Percentiles rank a stretch among this genome's conserved stretches.
phyloP scores from a whole-genome alignment of 164 flowering plant genomes.

The Nymphaea thermarum region DNA sequence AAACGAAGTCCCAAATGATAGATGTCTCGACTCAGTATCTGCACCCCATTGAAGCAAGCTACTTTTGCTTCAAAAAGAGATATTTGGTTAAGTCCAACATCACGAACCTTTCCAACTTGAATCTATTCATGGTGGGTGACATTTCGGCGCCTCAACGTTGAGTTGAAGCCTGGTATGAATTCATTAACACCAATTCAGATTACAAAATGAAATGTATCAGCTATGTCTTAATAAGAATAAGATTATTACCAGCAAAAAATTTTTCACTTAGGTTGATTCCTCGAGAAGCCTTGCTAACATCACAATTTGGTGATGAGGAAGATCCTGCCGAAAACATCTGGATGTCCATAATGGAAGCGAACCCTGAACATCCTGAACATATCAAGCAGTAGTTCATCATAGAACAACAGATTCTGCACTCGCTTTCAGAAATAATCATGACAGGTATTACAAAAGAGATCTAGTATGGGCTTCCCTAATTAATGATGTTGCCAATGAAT shows the following conservation, averaged over 20 bases:
- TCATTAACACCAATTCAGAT: no score
- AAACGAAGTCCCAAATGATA: slow-evolving; percentile 92
- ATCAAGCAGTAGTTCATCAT: background rate
- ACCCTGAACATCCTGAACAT: slow-evolving; percentile 42
- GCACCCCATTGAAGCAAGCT: slow-evolving; percentile 98
- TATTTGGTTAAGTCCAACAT: slow-evolving; percentile 98
- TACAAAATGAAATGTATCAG: no score
- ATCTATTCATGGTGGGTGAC: slow-evolving; percentile 96
- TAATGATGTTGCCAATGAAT: no score
- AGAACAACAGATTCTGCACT: no score
- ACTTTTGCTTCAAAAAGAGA: slow-evolving; percentile 98
- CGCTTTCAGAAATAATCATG: no score
- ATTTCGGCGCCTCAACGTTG: slow-evolving; percentile 85
- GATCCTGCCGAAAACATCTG: slow-evolving; percentile 90
- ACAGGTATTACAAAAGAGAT: no score
- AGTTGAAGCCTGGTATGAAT: slow-evolving; percentile 21
- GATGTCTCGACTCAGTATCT: slow-evolving; percentile 86
- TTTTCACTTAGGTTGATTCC: slow-evolving; percentile 94
- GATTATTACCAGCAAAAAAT: slow-evolving; percentile 76
- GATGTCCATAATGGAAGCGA: slow-evolving; percentile 98
- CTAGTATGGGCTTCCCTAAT: no score
- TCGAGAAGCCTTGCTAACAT: slow-evolving; percentile 90
- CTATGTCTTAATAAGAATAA: no score
- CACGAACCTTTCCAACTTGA: slow-evolving; percentile 96
- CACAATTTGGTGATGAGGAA: slow-evolving; percentile 96